phyloP scores from a whole-genome alignment of 352 stramenopile genomes.

The Phytophthora brassicae region DNA sequence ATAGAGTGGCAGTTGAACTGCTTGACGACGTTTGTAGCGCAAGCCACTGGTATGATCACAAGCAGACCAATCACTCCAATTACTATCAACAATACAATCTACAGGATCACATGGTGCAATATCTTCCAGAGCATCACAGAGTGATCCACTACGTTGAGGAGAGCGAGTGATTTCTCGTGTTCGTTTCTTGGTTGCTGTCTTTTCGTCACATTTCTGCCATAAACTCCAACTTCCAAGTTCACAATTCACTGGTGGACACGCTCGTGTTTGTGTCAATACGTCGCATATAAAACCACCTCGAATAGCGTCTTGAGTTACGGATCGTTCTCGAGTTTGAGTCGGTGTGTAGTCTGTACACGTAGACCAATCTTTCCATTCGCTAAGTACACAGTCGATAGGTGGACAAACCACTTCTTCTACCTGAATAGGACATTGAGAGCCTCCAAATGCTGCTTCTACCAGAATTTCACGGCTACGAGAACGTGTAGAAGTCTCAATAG shows the following conservation, averaged over 20 bases:
- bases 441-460: constrained; percentile 24
- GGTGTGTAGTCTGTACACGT: constrained; percentile 45
- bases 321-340: constrained; percentile 44
- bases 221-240: constrained; percentile 33
- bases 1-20: constrained; percentile 38
- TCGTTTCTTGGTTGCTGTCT: constrained; percentile 28
- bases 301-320: constrained; percentile 34
- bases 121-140: constrained; percentile 35
- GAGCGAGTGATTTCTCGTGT: constrained; percentile 25
- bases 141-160: constrained; percentile 31
- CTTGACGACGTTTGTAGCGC: constrained; percentile 39
- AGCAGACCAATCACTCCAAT: constrained; percentile 45
- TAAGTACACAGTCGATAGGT: constrained; percentile 42
- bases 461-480: constrained; percentile 33
- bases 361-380: constrained; percentile 32
- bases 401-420: constrained; percentile 42
- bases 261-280: constrained; percentile 25
- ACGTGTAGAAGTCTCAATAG: constrained; percentile 24
- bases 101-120: constrained; percentile 35
- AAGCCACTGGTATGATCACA: constrained; percentile 41
- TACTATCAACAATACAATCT: constrained; percentile 44
- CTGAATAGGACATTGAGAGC: constrained; percentile 33
- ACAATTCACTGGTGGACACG: constrained; percentile 50
- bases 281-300: constrained; percentile 42
- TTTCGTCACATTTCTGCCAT: constrained; percentile 37